Conservation (phyloP, 768 basidiomycete species). For the Lactarius vividus region DNA sequence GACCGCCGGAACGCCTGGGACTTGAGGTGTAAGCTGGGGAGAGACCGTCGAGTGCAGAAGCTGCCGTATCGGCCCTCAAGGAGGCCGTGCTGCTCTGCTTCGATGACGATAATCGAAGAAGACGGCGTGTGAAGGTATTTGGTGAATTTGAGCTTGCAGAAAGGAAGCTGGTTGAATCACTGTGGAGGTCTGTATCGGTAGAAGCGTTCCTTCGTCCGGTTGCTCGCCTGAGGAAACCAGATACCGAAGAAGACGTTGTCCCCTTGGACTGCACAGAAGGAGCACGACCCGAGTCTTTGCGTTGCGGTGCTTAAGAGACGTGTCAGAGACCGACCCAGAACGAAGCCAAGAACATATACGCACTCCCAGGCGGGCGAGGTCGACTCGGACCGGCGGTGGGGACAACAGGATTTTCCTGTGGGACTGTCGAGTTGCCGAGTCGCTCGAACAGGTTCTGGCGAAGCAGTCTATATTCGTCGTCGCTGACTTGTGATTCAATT, state of each 20-base stretch:
- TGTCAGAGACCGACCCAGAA: not conserved
- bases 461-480: slow-evolving; percentile 82
- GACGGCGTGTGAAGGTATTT: slow-evolving; percentile 27
- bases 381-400: slow-evolving; percentile 41
- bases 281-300: slow-evolving; percentile 28
- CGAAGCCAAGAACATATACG: not conserved
- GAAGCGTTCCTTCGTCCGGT: slow-evolving; percentile 34
- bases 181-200: slow-evolving; percentile 27
- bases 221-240: slow-evolving; percentile 37
- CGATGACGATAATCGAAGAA: slow-evolving; percentile 39
- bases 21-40: slow-evolving; percentile 28
- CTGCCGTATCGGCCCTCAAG: slow-evolving; percentile 45
- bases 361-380: slow-evolving; percentile 9
- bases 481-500: slow-evolving; percentile 42
- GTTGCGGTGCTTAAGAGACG: slow-evolving; percentile 30
- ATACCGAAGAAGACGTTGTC: slow-evolving; percentile 37
- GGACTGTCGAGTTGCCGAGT: slow-evolving; percentile 57
- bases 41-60: slow-evolving; percentile 40
- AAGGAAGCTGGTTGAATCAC: slow-evolving; percentile 34
- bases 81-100: slow-evolving; percentile 52
- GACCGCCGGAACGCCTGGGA: slow-evolving; percentile 30
- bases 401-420: slow-evolving; percentile 61
- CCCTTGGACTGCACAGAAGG: slow-evolving; percentile 37
- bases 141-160: slow-evolving; percentile 30
- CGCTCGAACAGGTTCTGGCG: slow-evolving; percentile 84